Evolutionary conservation across 2,329 filamentous ascomycete genomes (phyloP), one percentile per base, ranked within the genome.

Genomic region (Coniochaeta sp.): DNA sequence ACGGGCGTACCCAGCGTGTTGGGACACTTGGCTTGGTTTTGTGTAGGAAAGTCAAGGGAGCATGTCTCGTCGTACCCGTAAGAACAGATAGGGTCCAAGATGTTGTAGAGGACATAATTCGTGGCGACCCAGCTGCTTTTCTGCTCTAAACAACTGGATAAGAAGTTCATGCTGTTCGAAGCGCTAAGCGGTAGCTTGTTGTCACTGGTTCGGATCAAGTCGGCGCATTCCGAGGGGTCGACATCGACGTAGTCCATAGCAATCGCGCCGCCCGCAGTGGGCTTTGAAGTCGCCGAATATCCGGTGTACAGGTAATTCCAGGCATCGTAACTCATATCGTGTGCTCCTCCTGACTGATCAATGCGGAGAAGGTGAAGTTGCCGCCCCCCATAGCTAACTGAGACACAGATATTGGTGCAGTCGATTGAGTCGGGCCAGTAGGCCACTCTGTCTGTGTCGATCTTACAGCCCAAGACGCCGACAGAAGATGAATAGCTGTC

Each of bases 11-110:
- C 81, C 26, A 83, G 74, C 24, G 67, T 68, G 65, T 76, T 74
- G 26, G 78, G 73, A 72, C 82, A 85, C 28, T 64, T 68, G 9
- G 81, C 74, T 74, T 84, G 81, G 74, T 84, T 84, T 63, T 61
- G 26, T 2, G 56, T 36, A 5, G 56, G 56, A 19, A 34, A 58
- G n/a, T 58, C 38, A 14, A 58, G 38, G 17, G 17, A 24, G 33
- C 56, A 58, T 24, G 8, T 19, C 36, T 58, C 56, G 38, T 58
- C 56, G 14, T 12, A 40, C 6, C 56, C 56, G 17, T 44, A 58
- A n/a, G 56, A 34, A 14, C 56, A 58, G 5, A 58, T 24, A 19
- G 56, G 56, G 36, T 40, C 38, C 22, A 31, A 14, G 36, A 58
- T 58, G 24, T 58, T 58, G 22, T 58, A 58, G 7, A 58, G 34